Evolutionary conservation across 2,329 filamentous ascomycete genomes (phyloP).

Genomic region (Dothideomycetes sp.): DNA sequence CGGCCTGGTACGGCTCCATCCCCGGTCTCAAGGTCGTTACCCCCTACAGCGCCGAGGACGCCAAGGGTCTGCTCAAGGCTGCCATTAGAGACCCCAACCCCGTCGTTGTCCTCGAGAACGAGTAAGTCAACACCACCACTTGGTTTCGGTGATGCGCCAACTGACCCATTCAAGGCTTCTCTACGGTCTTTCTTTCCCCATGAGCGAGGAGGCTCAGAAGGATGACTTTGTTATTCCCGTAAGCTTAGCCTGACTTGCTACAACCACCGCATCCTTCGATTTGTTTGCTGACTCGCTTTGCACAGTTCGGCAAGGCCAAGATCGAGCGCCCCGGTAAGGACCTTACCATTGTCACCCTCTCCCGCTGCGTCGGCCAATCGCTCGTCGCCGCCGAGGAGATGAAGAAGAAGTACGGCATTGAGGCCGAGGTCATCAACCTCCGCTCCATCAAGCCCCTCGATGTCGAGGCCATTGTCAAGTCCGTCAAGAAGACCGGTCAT

Average conservation of each 20-base stretch:
- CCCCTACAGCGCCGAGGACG: conserved; percentile 94
- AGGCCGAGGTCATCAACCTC: conserved; percentile 95
- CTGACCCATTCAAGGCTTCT: conserved; percentile 47
- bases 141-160: neutral
- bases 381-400: conserved; percentile 80
- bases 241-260: conserved; percentile 19
- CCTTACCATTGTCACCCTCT: conserved; percentile 87
- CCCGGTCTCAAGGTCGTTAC: conserved; percentile 94
- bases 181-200: conserved; percentile 90
- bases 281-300: neutral
- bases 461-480: conserved; percentile 88
- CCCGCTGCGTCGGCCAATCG: conserved; percentile 89
- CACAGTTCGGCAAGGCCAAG: conserved; percentile 89
- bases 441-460: conserved; percentile 96
- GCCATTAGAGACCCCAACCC: conserved; percentile 98
- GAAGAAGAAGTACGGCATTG: conserved; percentile 93
- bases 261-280: neutral
- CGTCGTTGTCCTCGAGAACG: conserved; percentile 59
- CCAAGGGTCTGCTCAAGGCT: conserved; percentile 95
- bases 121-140: conserved; percentile 26
- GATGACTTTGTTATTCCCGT: conserved; percentile 89
- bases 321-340: conserved; percentile 95
- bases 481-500: conserved; percentile 95
- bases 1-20: conserved; percentile 97
- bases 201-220: conserved; percentile 93